Percentiles rank a stretch among this genome's conserved stretches.
These are phyloP conservation scores for Arthroderma sp. DNA, from an alignment of 2,329 filamentous ascomycete genomes.

Conservation along the genomic window DNA sequence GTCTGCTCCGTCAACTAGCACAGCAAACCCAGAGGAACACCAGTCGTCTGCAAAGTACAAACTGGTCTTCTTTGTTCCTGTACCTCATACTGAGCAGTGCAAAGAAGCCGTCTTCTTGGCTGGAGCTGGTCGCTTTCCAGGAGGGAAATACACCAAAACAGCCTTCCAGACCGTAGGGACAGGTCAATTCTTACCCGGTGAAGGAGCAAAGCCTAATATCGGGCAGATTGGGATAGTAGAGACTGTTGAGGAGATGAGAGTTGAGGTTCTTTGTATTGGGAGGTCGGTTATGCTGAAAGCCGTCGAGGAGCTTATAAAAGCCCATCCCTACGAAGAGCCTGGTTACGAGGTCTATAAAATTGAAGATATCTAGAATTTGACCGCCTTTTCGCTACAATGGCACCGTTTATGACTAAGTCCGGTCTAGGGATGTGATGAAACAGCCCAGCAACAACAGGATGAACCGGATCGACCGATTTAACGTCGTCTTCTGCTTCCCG, in stretches of 20 bases:
- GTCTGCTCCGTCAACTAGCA: too few relatives aligned
- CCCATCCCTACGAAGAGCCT: constrained; percentile 36
- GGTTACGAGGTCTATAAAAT: constrained; percentile 33
- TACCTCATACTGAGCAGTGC: constrained; percentile 24
- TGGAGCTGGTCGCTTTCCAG: constrained; percentile 30
- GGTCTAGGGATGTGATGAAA: too few relatives aligned
- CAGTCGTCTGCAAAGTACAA: constrained; percentile 16
- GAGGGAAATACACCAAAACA: constrained; percentile 27
- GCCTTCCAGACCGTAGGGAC: constrained; percentile 29
- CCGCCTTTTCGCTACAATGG: too few relatives aligned
- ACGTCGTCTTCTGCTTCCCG: too few relatives aligned
- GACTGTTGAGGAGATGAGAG: constrained; percentile 29
- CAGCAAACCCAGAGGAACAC: too few relatives aligned
- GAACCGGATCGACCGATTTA: too few relatives aligned
- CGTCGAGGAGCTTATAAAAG: constrained; percentile 27
- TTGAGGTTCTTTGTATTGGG: constrained; percentile 32
- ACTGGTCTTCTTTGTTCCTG: constrained; percentile 32
- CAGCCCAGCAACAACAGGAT: too few relatives aligned
- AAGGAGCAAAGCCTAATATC: constrained; percentile 28
- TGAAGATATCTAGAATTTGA: constrained; percentile 23
- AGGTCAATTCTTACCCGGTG: constrained; percentile 30
- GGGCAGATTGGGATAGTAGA: constrained; percentile 27
- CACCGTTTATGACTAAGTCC: too few relatives aligned
- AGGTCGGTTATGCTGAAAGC: constrained; percentile 24
- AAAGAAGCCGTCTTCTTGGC: constrained; percentile 31